Evolutionary conservation across 140 eudicot species (phyloP), one percentile per base, ranked within the genome.

Genomic region (Stevia rebaudiana): DNA sequence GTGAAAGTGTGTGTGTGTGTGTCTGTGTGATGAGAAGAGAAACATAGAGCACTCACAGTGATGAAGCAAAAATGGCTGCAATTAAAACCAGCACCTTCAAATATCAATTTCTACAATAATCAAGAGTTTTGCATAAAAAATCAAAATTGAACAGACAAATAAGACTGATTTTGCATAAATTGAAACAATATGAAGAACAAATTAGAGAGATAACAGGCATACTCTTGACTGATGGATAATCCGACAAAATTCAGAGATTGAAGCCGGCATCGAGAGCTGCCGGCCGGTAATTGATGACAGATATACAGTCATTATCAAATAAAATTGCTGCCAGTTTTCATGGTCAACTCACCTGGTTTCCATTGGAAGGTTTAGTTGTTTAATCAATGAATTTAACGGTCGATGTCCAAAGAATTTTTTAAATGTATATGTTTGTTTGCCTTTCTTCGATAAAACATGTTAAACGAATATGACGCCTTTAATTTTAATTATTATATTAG

Each of bases 231-330:
- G 58, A 30, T 35, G 18, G n/a, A 28, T 30, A 56, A 65, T 33
- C 21, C 1, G 47, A 65, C 60, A 65, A 65, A 65, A 1, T 16
- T 28, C 37, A 8, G 31, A 15, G 46, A 30, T 11, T 11, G 44
- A 49, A 31, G 71, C 61, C 71, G 71, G 71, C 71, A 2, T 47
- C 19, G 31, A 47, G 28, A 63, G 44, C 30, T 18, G 65, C 65
- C 48, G 58, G 71, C 71, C 61, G 58, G 71, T 61, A 31, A 3
- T 41, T 23, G 53, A 15, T 61, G 36, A 41, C 13, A 33, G 49
- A 36, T 19, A 10, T 13, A 11, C 40, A 4, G 11, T 63, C 25
- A 25, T 63, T 43, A 15, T 43, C 42, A 63, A 63, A 44, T 44
- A 44, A 8, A 43, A 12, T 11, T 24, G 7, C 13, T 24, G 36